Base-by-base conservation (phyloP, 2,329 filamentous ascomycete genomes). In the Aspergillus terreus region DNA sequence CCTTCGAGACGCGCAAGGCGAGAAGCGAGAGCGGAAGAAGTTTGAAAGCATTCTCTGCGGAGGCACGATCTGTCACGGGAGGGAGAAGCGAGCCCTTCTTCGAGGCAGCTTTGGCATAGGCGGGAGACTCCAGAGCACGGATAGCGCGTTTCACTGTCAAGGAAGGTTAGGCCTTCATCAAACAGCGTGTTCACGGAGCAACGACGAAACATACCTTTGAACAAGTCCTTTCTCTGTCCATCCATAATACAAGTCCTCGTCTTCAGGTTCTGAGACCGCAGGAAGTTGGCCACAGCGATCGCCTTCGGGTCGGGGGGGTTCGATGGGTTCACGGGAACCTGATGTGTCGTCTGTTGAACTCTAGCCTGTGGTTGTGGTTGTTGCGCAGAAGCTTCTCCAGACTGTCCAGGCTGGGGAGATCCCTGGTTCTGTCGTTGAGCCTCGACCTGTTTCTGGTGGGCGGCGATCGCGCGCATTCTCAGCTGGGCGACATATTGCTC, bases 171-270 rank as follows among this genome's bases (percentile, higher is more conserved):
- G 14, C 10, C 14, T 38, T 15, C 15, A 11, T 38, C 35, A n/a
- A 15, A 38, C 35, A 38, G 6, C n/a, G n/a, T n/a, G n/a, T n/a
- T n/a, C n/a, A n/a, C n/a, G 10, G 4, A 4, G 2, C 12, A 3
- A 11, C 11, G 11, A 32, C n/a, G 11, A 38, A 14, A 47, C 14
- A 43, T 78, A 92, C 90, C 91, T 80, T 87, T 88, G 74, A 99
- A 97, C 89, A 99, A 95, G 60, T 99, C 92, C 76, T 96, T 97
- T 65, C 94, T 84, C 79, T 96, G 92, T 64, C 94, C 94, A 60
- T 96, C 92, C 59, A 97, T 82, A 58, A 99, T 95, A 70, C 89
- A 92, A 15, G 92, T 96, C 57, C 94, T 82, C 15, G 83, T 81
- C 81, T 99, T 99, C 58, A 99, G 76, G 53, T 94, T 83, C 74